Conservation (phyloP, 371 early-diverging fungal genomes). For the Mucor mucedo region DNA sequence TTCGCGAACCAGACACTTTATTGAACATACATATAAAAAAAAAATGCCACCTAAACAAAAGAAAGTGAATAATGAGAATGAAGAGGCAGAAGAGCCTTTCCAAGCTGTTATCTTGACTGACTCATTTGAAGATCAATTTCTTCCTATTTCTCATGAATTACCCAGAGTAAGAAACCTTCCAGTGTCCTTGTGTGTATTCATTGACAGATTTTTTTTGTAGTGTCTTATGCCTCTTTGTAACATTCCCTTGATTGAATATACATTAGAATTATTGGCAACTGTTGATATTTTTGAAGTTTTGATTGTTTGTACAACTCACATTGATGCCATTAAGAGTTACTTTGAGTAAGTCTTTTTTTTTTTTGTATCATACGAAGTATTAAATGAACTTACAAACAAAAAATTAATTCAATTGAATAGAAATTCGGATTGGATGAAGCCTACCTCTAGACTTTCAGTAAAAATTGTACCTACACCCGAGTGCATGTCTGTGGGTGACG, state of each 20-base stretch:
- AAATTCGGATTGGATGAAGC: conserved; percentile 73
- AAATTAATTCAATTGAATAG: conserved; percentile 29
- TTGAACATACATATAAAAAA: too few relatives aligned
- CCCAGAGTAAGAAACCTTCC: conserved; percentile 70
- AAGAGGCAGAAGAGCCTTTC: conserved; percentile 62
- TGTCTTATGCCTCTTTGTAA: conserved; percentile 94
- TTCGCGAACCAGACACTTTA: too few relatives aligned
- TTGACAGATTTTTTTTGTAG: conserved; percentile 41
- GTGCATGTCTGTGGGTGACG: conserved; percentile 91
- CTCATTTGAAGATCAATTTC: conserved; percentile 85
- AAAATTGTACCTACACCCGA: conserved; percentile 78
- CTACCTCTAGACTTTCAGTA: conserved; percentile 70
- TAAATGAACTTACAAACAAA: too few relatives aligned
- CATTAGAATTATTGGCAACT: conserved; percentile 86
- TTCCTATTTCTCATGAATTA: conserved; percentile 85
- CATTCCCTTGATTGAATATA: conserved; percentile 94
- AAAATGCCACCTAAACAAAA: conserved; percentile 52
- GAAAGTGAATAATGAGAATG: conserved; percentile 33
- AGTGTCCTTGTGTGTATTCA: neutral
- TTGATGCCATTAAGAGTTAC: conserved; percentile 83
- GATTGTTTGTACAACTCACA: conserved; percentile 84
- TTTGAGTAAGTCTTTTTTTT: conserved; percentile 62
- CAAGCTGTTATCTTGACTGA: conserved; percentile 95
- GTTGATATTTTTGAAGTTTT: conserved; percentile 88
- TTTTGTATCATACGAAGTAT: neutral